Percentiles rank a stretch among this genome's conserved stretches.
Evolutionary conservation across 352 stramenopile species (phyloP).

Genomic region (Phytophthora foliorum): DNA sequence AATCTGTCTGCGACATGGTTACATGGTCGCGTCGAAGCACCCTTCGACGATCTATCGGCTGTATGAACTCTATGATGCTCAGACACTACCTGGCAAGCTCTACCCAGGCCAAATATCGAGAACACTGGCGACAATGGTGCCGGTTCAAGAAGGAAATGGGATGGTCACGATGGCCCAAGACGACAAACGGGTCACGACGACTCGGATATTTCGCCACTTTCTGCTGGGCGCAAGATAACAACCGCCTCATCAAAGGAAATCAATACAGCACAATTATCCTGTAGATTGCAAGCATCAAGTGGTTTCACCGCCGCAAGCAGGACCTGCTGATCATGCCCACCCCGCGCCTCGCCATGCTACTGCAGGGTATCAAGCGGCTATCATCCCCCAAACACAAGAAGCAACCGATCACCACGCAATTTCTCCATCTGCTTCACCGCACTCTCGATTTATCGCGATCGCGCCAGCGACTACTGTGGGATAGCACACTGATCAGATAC

Average conservation of each 20-base stretch:
- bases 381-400: slow-evolving; percentile 11
- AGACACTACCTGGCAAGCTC: slow-evolving; percentile 16
- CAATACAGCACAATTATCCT: slow-evolving; percentile 12
- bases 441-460: slow-evolving; percentile 13
- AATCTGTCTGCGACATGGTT: slow-evolving; percentile 19
- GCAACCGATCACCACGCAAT: slow-evolving; percentile 19
- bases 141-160: slow-evolving; percentile 17
- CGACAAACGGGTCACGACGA: slow-evolving; percentile 2
- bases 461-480: slow-evolving; percentile 15
- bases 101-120: slow-evolving; percentile 20
- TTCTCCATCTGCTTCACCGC: slow-evolving; percentile 13
- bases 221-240: slow-evolving; percentile 4
- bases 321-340: background rate
- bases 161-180: slow-evolving; percentile 21
- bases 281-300: slow-evolving; percentile 6
- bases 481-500: slow-evolving; percentile 17
- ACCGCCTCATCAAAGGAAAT: background rate
- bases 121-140: slow-evolving; percentile 30
- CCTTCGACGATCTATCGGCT: slow-evolving; percentile 25
- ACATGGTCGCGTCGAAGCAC: slow-evolving; percentile 11
- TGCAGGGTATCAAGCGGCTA: slow-evolving; percentile 13
- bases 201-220: slow-evolving; percentile 5
- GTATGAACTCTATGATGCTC: slow-evolving; percentile 21
- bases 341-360: background rate
- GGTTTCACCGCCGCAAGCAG: background rate